A percentile compares a stretch with the other conserved stretches of the same genome.
These are phyloP conservation scores for Hypomyces perniciosus DNA, from an alignment of 2,329 filamentous ascomycete genomes.

Conservation along the genomic window DNA sequence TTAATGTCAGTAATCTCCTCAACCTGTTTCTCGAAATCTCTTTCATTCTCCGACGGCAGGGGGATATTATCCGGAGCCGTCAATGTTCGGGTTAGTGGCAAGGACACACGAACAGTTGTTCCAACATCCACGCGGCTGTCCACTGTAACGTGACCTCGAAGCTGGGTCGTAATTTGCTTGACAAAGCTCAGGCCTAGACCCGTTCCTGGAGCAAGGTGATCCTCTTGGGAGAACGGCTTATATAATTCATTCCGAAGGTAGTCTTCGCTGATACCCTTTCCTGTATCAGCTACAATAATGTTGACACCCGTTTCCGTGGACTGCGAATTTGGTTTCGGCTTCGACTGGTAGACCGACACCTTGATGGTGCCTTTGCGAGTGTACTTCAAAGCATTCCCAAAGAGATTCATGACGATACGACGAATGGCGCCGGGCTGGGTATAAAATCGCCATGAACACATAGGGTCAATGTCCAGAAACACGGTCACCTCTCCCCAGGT, in stretches of 20 bases:
- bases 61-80: slow-evolving; percentile 3
- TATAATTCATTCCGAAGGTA: slow-evolving; percentile 57
- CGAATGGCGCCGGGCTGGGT: slow-evolving; percentile 46
- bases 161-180: slow-evolving; percentile 49
- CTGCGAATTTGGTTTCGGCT: background rate
- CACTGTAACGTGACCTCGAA: slow-evolving; percentile 55
- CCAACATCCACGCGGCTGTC: slow-evolving; percentile 36
- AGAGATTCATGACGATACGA: slow-evolving; percentile 57
- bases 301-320: slow-evolving; percentile 17
- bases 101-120: slow-evolving; percentile 29
- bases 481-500: slow-evolving; percentile 21
- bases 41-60: slow-evolving; percentile 16
- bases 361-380: slow-evolving; percentile 34
- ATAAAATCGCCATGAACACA: slow-evolving; percentile 45
- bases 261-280: slow-evolving; percentile 58
- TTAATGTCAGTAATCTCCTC: slow-evolving; percentile 25
- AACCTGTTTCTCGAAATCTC: slow-evolving; percentile 24
- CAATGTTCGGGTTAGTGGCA: slow-evolving; percentile 21
- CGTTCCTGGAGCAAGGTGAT: slow-evolving; percentile 52
- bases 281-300: slow-evolving; percentile 56
- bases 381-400: slow-evolving; percentile 59
- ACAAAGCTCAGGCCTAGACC: slow-evolving; percentile 63
- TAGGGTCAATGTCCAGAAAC: slow-evolving; percentile 35
- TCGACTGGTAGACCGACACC: slow-evolving; percentile 22
- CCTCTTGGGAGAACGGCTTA: slow-evolving; percentile 60